These are phyloP conservation scores for Populus trichocarpa DNA, from an alignment of 441 rosid species.

Conservation along the genomic window DNA sequence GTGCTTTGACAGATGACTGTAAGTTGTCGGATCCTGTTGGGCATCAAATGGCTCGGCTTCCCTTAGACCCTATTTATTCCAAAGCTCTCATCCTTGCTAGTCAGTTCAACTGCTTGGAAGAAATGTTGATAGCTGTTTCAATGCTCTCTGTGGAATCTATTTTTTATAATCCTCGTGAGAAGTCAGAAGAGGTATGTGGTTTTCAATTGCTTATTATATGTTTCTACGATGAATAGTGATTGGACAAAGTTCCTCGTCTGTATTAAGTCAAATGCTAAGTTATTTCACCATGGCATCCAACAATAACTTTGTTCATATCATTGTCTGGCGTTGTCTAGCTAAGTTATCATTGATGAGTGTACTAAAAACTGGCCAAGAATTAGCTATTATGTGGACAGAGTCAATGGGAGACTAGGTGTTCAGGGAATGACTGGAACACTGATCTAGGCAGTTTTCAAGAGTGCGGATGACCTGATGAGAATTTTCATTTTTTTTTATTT, in stretches of 20 bases:
- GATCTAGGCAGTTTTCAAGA: slow-evolving; percentile 5
- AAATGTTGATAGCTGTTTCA: slow-evolving; percentile 88
- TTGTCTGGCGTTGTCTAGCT: not conserved
- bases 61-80: slow-evolving; percentile 82
- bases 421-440: not conserved
- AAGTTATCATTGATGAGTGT: not conserved
- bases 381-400: not conserved
- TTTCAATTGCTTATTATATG: not conserved
- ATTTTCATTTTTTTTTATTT: not conserved
- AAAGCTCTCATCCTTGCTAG: slow-evolving; percentile 82
- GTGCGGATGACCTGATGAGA: not conserved
- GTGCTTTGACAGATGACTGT: slow-evolving; percentile 88
- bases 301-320: not conserved
- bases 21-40: slow-evolving; percentile 80
- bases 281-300: not conserved
- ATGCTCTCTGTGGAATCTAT: slow-evolving; percentile 90
- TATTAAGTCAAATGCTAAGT: not conserved
- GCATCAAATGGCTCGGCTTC: slow-evolving; percentile 89
- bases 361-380: not conserved
- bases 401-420: not conserved
- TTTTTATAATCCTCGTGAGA: slow-evolving; percentile 77
- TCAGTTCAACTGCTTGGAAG: slow-evolving; percentile 85
- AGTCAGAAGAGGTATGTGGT: slow-evolving; percentile 60
- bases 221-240: not conserved
- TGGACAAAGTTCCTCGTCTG: not conserved